Base-by-base conservation (phyloP, 768 basidiomycete genomes). In the Rhodosporidiobolus odoratus region DNA sequence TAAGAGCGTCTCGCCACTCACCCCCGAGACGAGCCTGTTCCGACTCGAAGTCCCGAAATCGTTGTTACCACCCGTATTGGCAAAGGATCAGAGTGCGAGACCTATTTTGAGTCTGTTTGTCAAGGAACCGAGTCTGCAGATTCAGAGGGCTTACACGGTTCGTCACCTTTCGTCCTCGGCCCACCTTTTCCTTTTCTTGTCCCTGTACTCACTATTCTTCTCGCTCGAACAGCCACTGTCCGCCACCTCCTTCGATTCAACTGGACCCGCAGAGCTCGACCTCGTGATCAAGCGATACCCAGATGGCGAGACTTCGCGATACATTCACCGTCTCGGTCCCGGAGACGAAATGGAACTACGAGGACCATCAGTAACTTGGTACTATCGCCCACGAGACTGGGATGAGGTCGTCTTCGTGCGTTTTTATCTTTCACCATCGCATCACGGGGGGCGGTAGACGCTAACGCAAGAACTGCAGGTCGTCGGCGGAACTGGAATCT, bases 401-500 rank as follows among this genome's bases (percentile, higher is more conserved):
- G 75, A 75, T 35, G 64, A 75, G 27, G 61, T 77, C 37, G 71
- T 75, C 52, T 76, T 77, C 48, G 76, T 77, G 47, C 32, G 77
- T 62, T 32, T 16, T 10, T 7, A 12, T 27, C 32, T 3, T 60
- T 3, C 32, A 30, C 32, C 56, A 10, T 30, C 16, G 23, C 41
- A 16, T 54, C 59, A 21, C 37, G 8, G 21, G n/a, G 17, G 25
- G 25, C n/a, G 32, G 32, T n/a, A 30, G 1, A 16, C 2, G 30
- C 32, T 48, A 17, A 50, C n/a, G 34, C 16, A 12, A 21, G 17
- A 1, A n/a, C 0, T 13, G 23, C 61, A 77, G 77, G 70, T 77
- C 54, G 77, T 73, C 6, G 77, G 77, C n/a, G 77, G 77, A 2
- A 77, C 77, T 1, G 77, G 77, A 19, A 62, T 77, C 21, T 73